Conservation (phyloP, 768 basidiomycete genomes). For the Termitomyces sp. region DNA sequence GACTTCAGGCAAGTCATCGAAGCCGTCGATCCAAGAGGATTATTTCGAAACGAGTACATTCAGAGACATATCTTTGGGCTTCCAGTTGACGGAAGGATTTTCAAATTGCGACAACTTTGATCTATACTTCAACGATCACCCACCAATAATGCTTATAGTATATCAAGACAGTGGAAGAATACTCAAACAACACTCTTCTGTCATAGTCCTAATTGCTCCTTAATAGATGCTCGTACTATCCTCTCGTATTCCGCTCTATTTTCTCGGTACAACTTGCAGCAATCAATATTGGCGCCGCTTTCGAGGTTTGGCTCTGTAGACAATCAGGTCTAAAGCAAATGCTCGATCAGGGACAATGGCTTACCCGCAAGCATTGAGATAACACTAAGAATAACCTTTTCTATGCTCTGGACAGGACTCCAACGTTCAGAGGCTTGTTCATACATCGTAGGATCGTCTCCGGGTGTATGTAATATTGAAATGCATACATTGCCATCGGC, state of each 20-base stretch:
- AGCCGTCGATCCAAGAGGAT: slow-evolving; percentile 65
- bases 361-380: slow-evolving; percentile 94
- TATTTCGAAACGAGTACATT: slow-evolving; percentile 88
- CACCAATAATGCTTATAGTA: slow-evolving; percentile 10
- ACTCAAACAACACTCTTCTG: slow-evolving; percentile 1
- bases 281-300: slow-evolving; percentile 95
- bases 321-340: slow-evolving; percentile 14
- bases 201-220: slow-evolving; percentile 77
- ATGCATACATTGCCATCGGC: slow-evolving; percentile 97
- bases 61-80: slow-evolving; percentile 80
- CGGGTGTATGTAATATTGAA: slow-evolving; percentile 93
- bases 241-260: slow-evolving; percentile 87
- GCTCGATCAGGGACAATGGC: slow-evolving; percentile 15
- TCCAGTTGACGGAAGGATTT: slow-evolving; percentile 34
- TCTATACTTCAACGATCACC: neutral
- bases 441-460: slow-evolving; percentile 89
- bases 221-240: slow-evolving; percentile 76
- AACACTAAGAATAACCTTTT: slow-evolving; percentile 94
- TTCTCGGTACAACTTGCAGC: slow-evolving; percentile 94
- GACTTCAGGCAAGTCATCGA: slow-evolving; percentile 67
- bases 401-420: slow-evolving; percentile 98
- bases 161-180: slow-evolving; percentile 5
- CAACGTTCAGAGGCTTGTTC: slow-evolving; percentile 95
- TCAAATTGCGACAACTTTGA: slow-evolving; percentile 26
- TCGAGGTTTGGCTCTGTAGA: slow-evolving; percentile 86